These are phyloP conservation scores for Clavariopsis aquatica DNA, from an alignment of 495 filamentous ascomycete species.

Conservation along the genomic window DNA sequence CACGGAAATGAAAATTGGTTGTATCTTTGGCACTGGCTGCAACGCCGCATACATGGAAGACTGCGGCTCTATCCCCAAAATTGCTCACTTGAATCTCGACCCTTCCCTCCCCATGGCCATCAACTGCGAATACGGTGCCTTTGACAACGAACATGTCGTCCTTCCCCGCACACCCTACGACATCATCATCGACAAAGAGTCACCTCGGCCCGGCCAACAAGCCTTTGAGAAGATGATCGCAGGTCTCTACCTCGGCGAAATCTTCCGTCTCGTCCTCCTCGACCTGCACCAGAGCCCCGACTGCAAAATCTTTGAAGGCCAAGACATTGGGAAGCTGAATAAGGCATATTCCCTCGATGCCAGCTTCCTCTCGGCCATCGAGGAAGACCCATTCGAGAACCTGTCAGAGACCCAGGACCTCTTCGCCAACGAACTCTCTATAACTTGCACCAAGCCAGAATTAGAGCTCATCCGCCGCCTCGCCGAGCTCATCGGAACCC, in stretches of 20 bases:
- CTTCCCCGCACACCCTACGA: slow-evolving; percentile 86
- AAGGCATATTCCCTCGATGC: slow-evolving; percentile 86
- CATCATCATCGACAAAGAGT: slow-evolving; percentile 84
- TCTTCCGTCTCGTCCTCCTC: slow-evolving; percentile 86
- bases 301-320: slow-evolving; percentile 75
- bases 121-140: slow-evolving; percentile 99
- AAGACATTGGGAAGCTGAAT: slow-evolving; percentile 75
- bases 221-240: slow-evolving; percentile 98
- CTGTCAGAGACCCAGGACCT: slow-evolving; percentile 79
- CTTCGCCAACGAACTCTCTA: slow-evolving; percentile 70
- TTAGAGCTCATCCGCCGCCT: slow-evolving; percentile 83
- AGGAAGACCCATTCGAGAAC: slow-evolving; percentile 95
- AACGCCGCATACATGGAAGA: slow-evolving; percentile 99
- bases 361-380: slow-evolving; percentile 92
- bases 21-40: slow-evolving; percentile 97
- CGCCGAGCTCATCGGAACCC: slow-evolving; percentile 90
- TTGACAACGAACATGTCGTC: slow-evolving; percentile 94
- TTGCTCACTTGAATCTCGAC: slow-evolving; percentile 90
- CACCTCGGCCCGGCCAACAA: slow-evolving; percentile 92
- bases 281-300: slow-evolving; percentile 79
- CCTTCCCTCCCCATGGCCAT: slow-evolving; percentile 90
- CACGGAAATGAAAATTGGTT: slow-evolving; percentile 85
- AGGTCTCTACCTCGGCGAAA: slow-evolving; percentile 90
- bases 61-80: slow-evolving; percentile 86
- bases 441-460: slow-evolving; percentile 69